Percentiles rank a stretch among this genome's conserved stretches.
phyloP scores from a whole-genome alignment of 805 yeast species.

The Wickerhamomyces rabaulensis region DNA sequence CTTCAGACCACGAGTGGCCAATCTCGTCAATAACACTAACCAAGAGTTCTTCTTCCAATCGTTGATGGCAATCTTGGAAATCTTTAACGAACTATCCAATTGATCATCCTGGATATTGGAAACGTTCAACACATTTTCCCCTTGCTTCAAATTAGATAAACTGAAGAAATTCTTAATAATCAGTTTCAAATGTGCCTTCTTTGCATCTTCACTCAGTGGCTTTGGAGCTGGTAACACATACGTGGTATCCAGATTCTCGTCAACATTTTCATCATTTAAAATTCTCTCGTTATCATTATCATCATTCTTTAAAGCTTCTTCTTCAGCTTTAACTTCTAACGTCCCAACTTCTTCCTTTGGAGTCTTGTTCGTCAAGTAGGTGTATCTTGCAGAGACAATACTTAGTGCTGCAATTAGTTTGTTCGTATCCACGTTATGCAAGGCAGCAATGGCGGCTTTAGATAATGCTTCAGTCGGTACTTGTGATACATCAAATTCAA shows the following conservation, averaged over 20 bases:
- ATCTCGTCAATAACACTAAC: constrained; percentile 67
- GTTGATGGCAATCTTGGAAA: constrained; percentile 28
- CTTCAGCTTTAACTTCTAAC: constrained; percentile 27
- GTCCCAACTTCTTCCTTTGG: constrained; percentile 15
- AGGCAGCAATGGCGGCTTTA: constrained; percentile 61
- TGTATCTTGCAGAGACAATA: constrained; percentile 64
- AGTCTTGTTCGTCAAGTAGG: constrained; percentile 34
- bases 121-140: constrained; percentile 15
- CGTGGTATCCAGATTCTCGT: constrained; percentile 35
- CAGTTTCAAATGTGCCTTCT: constrained; percentile 49
- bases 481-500: constrained; percentile 63
- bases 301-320: constrained; percentile 17
- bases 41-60: constrained; percentile 70
- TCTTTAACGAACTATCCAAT: constrained; percentile 19
- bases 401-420: constrained; percentile 61
- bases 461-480: constrained; percentile 61
- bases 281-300: constrained; percentile 22
- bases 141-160: constrained; percentile 32
- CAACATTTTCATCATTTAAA: constrained; percentile 24
- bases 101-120: constrained; percentile 16
- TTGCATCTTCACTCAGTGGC: constrained; percentile 45
- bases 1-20: constrained; percentile 76
- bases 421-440: constrained; percentile 46
- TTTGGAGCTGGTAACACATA: constrained; percentile 57
- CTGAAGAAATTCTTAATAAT: constrained; percentile 57